A percentile compares a stretch with the other conserved stretches of the same genome.
Conservation (phyloP, 208 protist genomes). For the Acanthamoeba healyi region DNA sequence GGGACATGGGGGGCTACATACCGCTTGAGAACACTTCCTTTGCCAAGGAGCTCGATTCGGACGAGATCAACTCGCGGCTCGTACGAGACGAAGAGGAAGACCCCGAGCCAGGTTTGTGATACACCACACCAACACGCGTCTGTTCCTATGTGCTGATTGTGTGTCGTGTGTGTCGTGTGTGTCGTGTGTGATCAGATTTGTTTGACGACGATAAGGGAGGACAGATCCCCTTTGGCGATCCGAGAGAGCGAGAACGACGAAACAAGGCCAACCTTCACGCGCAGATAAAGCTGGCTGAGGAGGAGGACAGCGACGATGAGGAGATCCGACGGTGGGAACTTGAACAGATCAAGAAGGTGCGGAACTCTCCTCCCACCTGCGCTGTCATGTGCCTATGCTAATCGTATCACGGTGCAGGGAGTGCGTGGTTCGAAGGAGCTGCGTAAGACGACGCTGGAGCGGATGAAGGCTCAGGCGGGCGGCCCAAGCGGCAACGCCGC, state of each 20-base stretch:
- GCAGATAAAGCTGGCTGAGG: slow-evolving; percentile 65
- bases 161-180: background rate
- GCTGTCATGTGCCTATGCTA: background rate
- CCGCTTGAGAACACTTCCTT: slow-evolving; percentile 64
- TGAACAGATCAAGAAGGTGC: slow-evolving; percentile 65
- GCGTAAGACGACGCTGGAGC: slow-evolving; percentile 22
- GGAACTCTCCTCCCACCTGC: too few species aligned
- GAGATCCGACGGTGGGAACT: slow-evolving; percentile 67
- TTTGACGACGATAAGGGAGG: slow-evolving; percentile 59
- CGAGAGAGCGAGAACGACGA: slow-evolving; percentile 45
- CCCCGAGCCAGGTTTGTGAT: slow-evolving; percentile 14
- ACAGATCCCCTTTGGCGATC: slow-evolving; percentile 67
- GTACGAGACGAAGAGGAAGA: slow-evolving; percentile 70
- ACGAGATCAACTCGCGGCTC: slow-evolving; percentile 59
- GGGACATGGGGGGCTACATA: slow-evolving; percentile 29
- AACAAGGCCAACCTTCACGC: slow-evolving; percentile 38
- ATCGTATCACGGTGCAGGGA: background rate
- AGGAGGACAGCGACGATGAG: slow-evolving; percentile 70
- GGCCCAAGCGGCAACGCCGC: background rate
- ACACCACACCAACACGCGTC: background rate
- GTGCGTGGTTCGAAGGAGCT: slow-evolving; percentile 31
- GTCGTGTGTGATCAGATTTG: slow-evolving; percentile 10
- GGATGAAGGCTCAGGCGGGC: slow-evolving; percentile 28
- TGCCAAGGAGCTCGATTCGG: slow-evolving; percentile 28
- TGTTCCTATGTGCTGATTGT: background rate